These are phyloP conservation scores for Trichoderma asperelloides DNA, from an alignment of 495 filamentous ascomycete genomes.

Conservation along the genomic window DNA sequence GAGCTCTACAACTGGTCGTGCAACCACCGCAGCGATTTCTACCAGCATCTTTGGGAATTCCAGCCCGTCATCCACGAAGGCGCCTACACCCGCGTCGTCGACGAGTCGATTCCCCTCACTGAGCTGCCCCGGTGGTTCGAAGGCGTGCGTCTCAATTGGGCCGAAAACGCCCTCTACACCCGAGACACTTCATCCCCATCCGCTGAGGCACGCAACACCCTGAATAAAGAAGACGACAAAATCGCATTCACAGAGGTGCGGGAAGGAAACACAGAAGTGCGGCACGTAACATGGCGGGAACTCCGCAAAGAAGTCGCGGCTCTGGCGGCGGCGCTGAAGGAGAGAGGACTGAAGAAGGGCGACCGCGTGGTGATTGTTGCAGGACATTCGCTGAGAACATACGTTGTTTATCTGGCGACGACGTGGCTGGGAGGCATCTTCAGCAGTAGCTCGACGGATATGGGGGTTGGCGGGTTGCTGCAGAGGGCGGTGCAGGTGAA, in stretches of 20 bases:
- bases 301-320: slow-evolving; percentile 46
- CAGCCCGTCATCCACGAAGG: slow-evolving; percentile 54
- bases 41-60: slow-evolving; percentile 51
- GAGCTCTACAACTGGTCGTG: slow-evolving; percentile 59
- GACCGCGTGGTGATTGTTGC: slow-evolving; percentile 66
- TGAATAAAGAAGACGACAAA: slow-evolving; percentile 59
- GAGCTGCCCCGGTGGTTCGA: slow-evolving; percentile 59
- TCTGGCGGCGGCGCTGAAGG: slow-evolving; percentile 54
- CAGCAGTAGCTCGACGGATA: slow-evolving; percentile 66
- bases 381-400: slow-evolving; percentile 63
- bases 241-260: slow-evolving; percentile 63
- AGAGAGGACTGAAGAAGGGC: slow-evolving; percentile 53
- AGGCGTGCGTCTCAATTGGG: slow-evolving; percentile 53
- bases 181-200: slow-evolving; percentile 19
- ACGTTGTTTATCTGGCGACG: slow-evolving; percentile 55
- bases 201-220: slow-evolving; percentile 27
- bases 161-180: slow-evolving; percentile 55
- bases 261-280: slow-evolving; percentile 51
- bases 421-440: slow-evolving; percentile 62
- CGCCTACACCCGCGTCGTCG: slow-evolving; percentile 48
- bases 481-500: slow-evolving; percentile 64
- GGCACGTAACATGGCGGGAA: slow-evolving; percentile 54
- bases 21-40: slow-evolving; percentile 54
- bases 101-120: slow-evolving; percentile 59
- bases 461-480: slow-evolving; percentile 66